phyloP scores from a whole-genome alignment of 495 filamentous ascomycete species.

The Talaromyces trachyspermus region DNA sequence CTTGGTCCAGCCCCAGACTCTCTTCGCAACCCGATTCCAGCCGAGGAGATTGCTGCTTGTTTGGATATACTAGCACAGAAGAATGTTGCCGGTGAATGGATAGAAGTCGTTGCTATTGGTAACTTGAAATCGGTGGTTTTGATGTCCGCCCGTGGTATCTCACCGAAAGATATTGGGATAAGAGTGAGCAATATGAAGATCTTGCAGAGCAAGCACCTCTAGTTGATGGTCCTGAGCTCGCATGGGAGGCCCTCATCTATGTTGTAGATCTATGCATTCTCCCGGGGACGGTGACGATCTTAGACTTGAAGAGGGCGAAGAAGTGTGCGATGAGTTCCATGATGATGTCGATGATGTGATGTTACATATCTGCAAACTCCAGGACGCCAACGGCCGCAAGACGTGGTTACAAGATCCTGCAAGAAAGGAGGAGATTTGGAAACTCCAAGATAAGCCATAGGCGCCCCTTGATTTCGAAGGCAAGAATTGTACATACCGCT shows the following conservation, averaged over 20 bases:
- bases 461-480: background rate
- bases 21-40: conserved; percentile 30
- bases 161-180: conserved; percentile 29
- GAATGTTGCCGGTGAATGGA: conserved; percentile 37
- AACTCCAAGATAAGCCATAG: background rate
- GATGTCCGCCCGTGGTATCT: conserved; percentile 36
- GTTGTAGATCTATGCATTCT: background rate
- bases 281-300: background rate
- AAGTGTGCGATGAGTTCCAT: background rate
- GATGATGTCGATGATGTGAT: background rate
- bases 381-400: background rate
- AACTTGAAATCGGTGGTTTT: conserved; percentile 36
- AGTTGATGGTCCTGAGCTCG: background rate
- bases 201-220: background rate
- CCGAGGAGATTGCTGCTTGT: conserved; percentile 33
- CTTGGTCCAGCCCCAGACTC: conserved; percentile 37
- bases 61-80: conserved; percentile 35
- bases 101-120: conserved; percentile 35
- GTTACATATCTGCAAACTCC: background rate
- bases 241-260: background rate
- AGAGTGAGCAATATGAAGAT: conserved; percentile 24
- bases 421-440: background rate
- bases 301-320: background rate
- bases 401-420: background rate
- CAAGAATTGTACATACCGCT: background rate